Evolutionary conservation across 108 stramenopile species (phyloP).

Genomic region (Cyclotella sp.): DNA sequence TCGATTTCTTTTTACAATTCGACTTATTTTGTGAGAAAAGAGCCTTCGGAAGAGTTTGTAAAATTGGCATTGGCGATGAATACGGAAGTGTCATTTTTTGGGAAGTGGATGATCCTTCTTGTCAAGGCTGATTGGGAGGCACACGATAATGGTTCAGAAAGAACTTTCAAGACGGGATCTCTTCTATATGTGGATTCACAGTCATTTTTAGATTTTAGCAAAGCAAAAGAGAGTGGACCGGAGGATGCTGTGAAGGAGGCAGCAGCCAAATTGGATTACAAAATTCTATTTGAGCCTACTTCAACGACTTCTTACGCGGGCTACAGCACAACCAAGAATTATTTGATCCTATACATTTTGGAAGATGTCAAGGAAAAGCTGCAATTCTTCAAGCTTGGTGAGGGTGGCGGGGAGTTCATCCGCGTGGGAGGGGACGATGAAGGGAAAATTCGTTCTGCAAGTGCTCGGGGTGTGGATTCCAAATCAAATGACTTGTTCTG

Average conservation of each 20-base stretch:
- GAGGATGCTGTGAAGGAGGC: constrained; percentile 26
- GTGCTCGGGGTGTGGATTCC: constrained; percentile 68
- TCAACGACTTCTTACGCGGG: constrained; percentile 73
- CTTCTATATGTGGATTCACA: constrained; percentile 66
- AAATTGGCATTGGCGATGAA: constrained; percentile 77
- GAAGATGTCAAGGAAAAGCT: constrained; percentile 86
- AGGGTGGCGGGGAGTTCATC: constrained; percentile 59
- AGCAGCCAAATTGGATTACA: constrained; percentile 51
- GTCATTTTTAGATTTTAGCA: constrained; percentile 58
- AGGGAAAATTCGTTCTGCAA: constrained; percentile 69
- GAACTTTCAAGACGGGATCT: constrained; percentile 70
- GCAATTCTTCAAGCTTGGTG: constrained; percentile 76
- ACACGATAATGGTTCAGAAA: constrained; percentile 54
- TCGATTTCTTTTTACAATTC: constrained; percentile 88
- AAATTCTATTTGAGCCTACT: constrained; percentile 83
- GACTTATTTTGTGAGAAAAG: constrained; percentile 60
- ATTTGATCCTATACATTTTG: constrained; percentile 76
- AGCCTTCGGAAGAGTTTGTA: constrained; percentile 59
- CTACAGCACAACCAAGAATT: constrained; percentile 79
- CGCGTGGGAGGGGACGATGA: constrained; percentile 60
- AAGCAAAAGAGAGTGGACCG: constrained; percentile 63
- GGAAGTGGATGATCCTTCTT: constrained; percentile 68
- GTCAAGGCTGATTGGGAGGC: constrained; percentile 86
- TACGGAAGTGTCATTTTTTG: constrained; percentile 67
- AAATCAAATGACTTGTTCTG: constrained; percentile 72